These are phyloP conservation scores for Fusarium keratoplasticum DNA, from an alignment of 2,329 filamentous ascomycete species.

Conservation along the genomic window DNA sequence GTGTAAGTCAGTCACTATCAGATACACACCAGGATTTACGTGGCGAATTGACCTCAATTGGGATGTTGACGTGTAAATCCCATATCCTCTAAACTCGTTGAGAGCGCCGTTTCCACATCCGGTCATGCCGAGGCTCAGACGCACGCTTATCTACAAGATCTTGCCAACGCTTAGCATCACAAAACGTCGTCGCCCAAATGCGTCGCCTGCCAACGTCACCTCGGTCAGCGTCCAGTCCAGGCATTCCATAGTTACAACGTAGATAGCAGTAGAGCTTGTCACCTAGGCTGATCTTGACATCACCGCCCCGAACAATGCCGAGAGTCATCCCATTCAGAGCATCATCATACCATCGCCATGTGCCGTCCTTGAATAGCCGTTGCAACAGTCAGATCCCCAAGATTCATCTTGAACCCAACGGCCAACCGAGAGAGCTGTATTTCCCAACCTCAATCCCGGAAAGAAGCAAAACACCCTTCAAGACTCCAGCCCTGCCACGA, in stretches of 20 bases:
- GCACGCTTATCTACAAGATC: conserved; percentile 35
- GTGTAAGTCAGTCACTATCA: background rate
- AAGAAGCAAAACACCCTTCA: conserved; percentile 11
- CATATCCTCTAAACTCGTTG: conserved; percentile 1
- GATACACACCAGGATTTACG: background rate
- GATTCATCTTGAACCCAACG: background rate
- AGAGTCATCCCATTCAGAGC: conserved; percentile 4
- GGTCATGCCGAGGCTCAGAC: conserved; percentile 23
- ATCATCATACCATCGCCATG: conserved; percentile 17
- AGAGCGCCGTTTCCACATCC: conserved; percentile 17
- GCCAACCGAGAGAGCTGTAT: conserved; percentile 5
- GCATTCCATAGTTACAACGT: background rate
- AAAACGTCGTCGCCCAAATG: background rate
- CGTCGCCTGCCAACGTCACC: conserved; percentile 1
- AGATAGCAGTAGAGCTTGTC: background rate
- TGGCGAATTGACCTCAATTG: conserved; percentile 28
- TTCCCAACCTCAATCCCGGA: background rate
- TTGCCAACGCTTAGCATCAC: background rate
- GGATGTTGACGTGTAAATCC: conserved; percentile 27
- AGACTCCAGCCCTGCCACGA: conserved; percentile 33
- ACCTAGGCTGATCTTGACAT: conserved; percentile 13
- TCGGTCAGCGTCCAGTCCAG: conserved; percentile 7
- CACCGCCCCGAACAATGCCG: conserved; percentile 19
- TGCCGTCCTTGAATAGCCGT: background rate
- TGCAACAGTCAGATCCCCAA: conserved; percentile 7